Evolutionary conservation across 148 eudicot genomes (phyloP).

Genomic region (Rhododendron griersonianum): DNA sequence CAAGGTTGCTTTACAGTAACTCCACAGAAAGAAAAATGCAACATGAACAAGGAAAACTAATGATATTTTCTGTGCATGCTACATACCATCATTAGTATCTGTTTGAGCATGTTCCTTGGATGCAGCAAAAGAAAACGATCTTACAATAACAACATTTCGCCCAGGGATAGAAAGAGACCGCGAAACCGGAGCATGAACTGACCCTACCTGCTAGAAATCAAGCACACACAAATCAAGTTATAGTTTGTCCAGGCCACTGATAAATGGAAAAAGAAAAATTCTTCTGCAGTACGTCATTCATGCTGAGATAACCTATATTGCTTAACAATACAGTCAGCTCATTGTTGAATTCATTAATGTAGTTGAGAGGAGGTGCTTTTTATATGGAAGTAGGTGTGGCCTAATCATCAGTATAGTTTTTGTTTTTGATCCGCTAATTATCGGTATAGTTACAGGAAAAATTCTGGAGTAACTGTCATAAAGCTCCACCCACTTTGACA

Average conservation of each 20-base stretch:
- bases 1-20: not conserved
- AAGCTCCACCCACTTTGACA: not conserved
- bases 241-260: not conserved
- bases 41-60: slow-evolving; percentile 19
- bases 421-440: not conserved
- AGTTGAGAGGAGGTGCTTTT: not conserved
- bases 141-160: slow-evolving; percentile 60
- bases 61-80: not conserved
- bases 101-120: slow-evolving; percentile 36
- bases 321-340: not conserved
- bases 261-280: not conserved
- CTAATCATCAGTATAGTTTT: not conserved
- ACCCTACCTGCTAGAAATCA: slow-evolving; percentile 39
- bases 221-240: not conserved
- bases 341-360: not conserved
- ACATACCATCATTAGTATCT: slow-evolving; percentile 48
- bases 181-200: slow-evolving; percentile 33
- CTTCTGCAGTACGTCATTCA: not conserved
- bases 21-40: not conserved
- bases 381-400: not conserved
- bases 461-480: not conserved
- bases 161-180: slow-evolving; percentile 84
- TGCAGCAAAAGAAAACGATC: slow-evolving; percentile 55
- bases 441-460: not conserved
- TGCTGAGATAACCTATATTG: not conserved